These are phyloP conservation scores for Yarrowia sp. DNA, from an alignment of 805 yeast genomes.

Conservation along the genomic window DNA sequence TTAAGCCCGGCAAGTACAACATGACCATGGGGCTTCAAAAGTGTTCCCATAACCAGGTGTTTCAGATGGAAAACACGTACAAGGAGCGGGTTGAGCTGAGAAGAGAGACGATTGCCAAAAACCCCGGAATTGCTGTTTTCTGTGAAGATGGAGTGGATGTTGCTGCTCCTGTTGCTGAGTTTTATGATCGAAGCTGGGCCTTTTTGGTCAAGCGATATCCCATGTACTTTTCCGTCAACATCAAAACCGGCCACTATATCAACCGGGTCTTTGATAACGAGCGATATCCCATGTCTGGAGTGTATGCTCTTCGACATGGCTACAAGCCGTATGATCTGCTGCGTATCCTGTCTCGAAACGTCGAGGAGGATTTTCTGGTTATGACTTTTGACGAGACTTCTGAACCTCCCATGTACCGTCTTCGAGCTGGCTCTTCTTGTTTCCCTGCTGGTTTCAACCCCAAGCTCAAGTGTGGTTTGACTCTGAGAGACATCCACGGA, in stretches of 20 bases:
- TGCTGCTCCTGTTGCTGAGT: conserved; percentile 48
- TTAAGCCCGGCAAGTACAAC: conserved; percentile 57
- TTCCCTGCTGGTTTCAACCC: conserved; percentile 79
- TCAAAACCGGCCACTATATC: conserved; percentile 34
- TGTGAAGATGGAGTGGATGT: conserved; percentile 38
- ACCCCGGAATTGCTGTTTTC: conserved; percentile 40
- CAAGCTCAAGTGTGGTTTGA: conserved; percentile 48
- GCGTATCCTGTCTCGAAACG: conserved; percentile 36
- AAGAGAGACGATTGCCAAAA: conserved; percentile 37
- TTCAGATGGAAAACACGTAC: conserved; percentile 63
- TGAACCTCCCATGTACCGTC: conserved; percentile 42
- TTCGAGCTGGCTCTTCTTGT: conserved; percentile 56
- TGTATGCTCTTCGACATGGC: conserved; percentile 15
- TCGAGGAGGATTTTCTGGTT: conserved; percentile 65
- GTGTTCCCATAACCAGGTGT: conserved; percentile 52
- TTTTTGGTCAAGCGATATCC: conserved; percentile 54
- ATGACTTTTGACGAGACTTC: conserved; percentile 51
- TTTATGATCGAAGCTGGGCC: conserved; percentile 45
- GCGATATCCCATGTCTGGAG: conserved; percentile 35
- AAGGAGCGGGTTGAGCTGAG: conserved; percentile 45
- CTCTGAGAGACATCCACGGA: conserved; percentile 59
- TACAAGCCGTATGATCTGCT: conserved; percentile 30
- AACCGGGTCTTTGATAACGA: conserved; percentile 42
- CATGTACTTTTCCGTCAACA: conserved; percentile 43
- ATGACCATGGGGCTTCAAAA: conserved; percentile 62